A percentile compares a stretch with the other conserved stretches of the same genome.
Conservation (phyloP, 176 grass and related monocot species). For the Bolboschoenus planiculmis region DNA sequence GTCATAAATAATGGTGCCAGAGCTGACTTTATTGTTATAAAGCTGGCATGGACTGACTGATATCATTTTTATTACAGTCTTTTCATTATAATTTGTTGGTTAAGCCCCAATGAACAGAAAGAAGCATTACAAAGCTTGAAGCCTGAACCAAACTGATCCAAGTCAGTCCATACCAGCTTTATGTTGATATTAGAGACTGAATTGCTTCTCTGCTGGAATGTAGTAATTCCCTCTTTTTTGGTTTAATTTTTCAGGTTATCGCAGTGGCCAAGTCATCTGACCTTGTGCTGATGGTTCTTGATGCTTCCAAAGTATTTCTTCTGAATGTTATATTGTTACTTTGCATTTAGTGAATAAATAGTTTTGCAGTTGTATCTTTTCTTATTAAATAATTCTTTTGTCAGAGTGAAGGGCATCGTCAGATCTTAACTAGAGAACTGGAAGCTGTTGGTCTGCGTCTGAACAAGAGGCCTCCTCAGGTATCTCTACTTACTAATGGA, state of each 20-base stretch:
- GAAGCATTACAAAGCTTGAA: not conserved
- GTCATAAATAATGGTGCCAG: not conserved
- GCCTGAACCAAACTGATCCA: not conserved
- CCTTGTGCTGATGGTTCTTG: conserved; percentile 96
- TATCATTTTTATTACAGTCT: not conserved
- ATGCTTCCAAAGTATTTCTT: conserved; percentile 81
- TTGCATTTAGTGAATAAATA: conserved; percentile 16
- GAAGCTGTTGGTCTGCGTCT: conserved; percentile 94
- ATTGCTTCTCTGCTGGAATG: conserved; percentile 3
- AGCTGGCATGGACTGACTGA: too few relatives aligned
- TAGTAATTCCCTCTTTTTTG: conserved; percentile 1
- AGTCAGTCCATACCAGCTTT: not conserved
- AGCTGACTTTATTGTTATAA: conserved; percentile 1
- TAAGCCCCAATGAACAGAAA: not conserved
- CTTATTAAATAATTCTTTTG: conserved; percentile 32
- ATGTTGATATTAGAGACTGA: not conserved
- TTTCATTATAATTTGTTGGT: not conserved
- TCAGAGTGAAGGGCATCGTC: conserved; percentile 94
- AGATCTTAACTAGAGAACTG: conserved; percentile 92
- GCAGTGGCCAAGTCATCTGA: conserved; percentile 98
- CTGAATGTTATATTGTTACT: conserved; percentile 5
- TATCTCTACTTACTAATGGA: conserved; percentile 25
- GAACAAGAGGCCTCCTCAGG: conserved; percentile 96
- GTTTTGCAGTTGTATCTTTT: conserved; percentile 15
- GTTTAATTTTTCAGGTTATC: conserved; percentile 70